These are phyloP conservation scores for Annulohypoxylon truncatum DNA, from an alignment of 2,329 filamentous ascomycete species.

Conservation along the genomic window DNA sequence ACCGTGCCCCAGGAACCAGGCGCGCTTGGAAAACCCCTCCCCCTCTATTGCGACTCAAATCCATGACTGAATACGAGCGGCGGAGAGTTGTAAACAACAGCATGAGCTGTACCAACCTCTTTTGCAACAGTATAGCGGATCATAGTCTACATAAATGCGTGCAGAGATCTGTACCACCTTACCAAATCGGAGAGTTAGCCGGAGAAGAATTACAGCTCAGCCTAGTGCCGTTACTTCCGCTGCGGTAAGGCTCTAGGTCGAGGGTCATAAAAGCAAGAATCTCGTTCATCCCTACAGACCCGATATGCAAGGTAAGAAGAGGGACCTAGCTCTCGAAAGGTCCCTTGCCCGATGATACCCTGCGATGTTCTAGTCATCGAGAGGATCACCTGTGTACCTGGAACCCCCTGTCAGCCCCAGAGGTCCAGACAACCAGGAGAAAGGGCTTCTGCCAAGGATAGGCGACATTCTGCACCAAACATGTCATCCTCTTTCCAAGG, in stretches of 20 bases:
- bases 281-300: constrained; percentile 15
- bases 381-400: constrained; percentile 14
- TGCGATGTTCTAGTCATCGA: constrained; percentile 12
- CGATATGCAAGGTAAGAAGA: constrained; percentile 29
- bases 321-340: constrained; percentile 28
- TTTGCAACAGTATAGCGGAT: constrained; percentile 7
- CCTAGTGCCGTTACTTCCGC: constrained; percentile 12
- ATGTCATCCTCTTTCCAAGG: constrained; percentile 20
- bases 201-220: constrained; percentile 18
- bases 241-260: constrained; percentile 15
- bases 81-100: constrained; percentile 6
- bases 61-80: background rate
- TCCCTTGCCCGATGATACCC: constrained; percentile 28
- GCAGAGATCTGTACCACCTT: constrained; percentile 35
- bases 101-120: constrained; percentile 18
- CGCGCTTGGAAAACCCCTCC: constrained; percentile 15
- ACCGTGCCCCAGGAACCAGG: background rate
- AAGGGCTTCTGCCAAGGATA: constrained; percentile 21
- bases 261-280: constrained; percentile 21
- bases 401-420: constrained; percentile 17
- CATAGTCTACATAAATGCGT: constrained; percentile 27
- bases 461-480: constrained; percentile 27
- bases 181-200: constrained; percentile 28
- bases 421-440: constrained; percentile 15
- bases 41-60: constrained; percentile 16